Base-by-base conservation (phyloP, 345 rosid genomes). In the Ceriops tagal region DNA sequence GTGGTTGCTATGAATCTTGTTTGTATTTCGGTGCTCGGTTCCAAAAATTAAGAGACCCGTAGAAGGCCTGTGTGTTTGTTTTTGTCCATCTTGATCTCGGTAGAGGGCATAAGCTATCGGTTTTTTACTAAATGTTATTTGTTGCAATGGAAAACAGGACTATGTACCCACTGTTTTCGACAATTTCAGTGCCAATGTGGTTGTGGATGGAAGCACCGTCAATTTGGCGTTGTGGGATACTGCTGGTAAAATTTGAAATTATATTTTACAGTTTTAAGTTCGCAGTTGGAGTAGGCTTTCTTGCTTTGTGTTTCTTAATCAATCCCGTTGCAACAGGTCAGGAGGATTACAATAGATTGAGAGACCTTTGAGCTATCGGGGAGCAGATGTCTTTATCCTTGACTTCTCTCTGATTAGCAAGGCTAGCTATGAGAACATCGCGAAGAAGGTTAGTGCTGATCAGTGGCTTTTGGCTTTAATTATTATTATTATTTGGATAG, bases 161-260 rank as follows among this genome's bases (percentile, higher is more conserved):
- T 92, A 95, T 70, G 97, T 95, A 66, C 97, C 96, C 0, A 92
- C 97, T 21, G 97, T 92, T 49, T 92, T 90, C 60, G 99, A 92
- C 79, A 95, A 95, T 80, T 95, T 95, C 83, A 95, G 97, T 71
- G 96, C 99, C 11, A 92, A 92, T 85, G 96, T 89, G 57, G 93
- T 88, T 21, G 99, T 95, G 73, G 88, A 95, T 43, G 96, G 99
- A 53, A 73, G 70, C 73, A 92, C 96, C 20, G 90, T 95, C 7
- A 95, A 95, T 76, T 86, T 95, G 73, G 97, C 96, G 27, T 79
- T 92, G 70, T 95, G 99, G 99, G 99, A 95, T 82, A 89, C 99
- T 77, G 96, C 96, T 43, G 97, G 99, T 95, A 76, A 79, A 53
- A n/a, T 77, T 77, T 27, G 11, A 3, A 30, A 27, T 35, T 32